phyloP scores from a whole-genome alignment of 2,329 filamentous ascomycete species.

The Aurifilum marmelostoma region DNA sequence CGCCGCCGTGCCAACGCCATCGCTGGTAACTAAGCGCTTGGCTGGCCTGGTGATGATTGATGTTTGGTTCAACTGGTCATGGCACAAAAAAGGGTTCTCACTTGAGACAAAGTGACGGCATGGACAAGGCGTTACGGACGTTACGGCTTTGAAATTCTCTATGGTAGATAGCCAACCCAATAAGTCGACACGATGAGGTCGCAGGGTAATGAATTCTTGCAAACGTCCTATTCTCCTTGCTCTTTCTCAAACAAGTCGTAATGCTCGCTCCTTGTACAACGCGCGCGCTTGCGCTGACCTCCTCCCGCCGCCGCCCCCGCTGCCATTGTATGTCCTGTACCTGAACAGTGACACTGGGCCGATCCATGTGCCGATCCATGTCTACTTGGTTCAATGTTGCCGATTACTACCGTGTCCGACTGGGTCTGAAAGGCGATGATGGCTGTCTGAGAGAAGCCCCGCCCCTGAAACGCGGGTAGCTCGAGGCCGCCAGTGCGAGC shows the following conservation, averaged over 20 bases:
- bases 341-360: neutral
- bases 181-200: conserved; percentile 21
- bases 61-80: conserved; percentile 27
- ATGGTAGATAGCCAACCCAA: conserved; percentile 29
- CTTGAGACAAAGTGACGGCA: conserved; percentile 29
- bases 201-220: conserved; percentile 31
- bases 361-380: no score
- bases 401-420: neutral
- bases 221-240: conserved; percentile 29
- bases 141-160: conserved; percentile 30
- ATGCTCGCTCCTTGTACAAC: neutral
- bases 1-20: conserved; percentile 76
- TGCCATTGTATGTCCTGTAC: neutral
- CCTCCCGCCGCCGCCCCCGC: neutral
- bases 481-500: neutral
- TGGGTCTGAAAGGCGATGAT: no score
- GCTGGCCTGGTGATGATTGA: conserved; percentile 25
- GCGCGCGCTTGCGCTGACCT: neutral
- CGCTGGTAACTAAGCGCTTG: conserved; percentile 52
- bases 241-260: neutral
- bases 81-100: conserved; percentile 25
- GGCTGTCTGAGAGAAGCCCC: neutral
- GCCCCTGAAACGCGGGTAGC: neutral
- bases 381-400: neutral
- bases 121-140: conserved; percentile 30